phyloP scores from a whole-genome alignment of 495 filamentous ascomycete genomes.

The Aspergillus conjunctus region DNA sequence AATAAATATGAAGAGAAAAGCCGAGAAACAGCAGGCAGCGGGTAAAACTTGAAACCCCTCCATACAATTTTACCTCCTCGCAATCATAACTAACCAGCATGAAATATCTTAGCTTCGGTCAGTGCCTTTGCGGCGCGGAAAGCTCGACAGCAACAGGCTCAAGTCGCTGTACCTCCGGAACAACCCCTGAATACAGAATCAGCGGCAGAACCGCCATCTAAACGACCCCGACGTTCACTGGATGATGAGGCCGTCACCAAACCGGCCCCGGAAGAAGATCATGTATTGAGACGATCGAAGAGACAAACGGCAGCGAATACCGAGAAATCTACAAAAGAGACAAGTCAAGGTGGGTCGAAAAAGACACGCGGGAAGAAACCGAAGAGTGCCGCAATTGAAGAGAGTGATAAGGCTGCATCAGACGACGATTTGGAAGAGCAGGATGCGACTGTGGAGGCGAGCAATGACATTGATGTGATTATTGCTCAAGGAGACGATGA shows the following conservation, averaged over 20 bases:
- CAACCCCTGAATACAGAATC: conserved; percentile 23
- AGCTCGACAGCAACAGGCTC: conserved; percentile 48
- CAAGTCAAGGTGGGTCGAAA: conserved; percentile 3
- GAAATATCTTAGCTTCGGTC: conserved; percentile 36
- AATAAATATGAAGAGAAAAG: conserved; percentile 47
- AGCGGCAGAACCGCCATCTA: conserved; percentile 38
- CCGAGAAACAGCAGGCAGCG: conserved; percentile 43
- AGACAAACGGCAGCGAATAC: conserved; percentile 28
- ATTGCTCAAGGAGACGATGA: conserved; percentile 34
- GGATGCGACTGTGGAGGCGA: conserved; percentile 25
- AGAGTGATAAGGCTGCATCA: conserved; percentile 3
- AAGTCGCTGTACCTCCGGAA: conserved; percentile 24
- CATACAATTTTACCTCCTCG: background rate
- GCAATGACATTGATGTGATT: conserved; percentile 27
- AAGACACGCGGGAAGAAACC: conserved; percentile 8
- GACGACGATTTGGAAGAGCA: conserved; percentile 28
- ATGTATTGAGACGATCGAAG: conserved; percentile 28
- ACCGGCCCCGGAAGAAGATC: conserved; percentile 18
- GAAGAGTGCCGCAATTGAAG: background rate
- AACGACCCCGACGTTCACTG: conserved; percentile 38
- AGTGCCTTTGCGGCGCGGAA: conserved; percentile 51
- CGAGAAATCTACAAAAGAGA: conserved; percentile 15
- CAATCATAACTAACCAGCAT: conserved; percentile 11
- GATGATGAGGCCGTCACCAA: conserved; percentile 18
- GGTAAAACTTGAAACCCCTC: conserved; percentile 25